Conservation (phyloP, 345 rosid genomes). For the Rhodomyrtus tomentosa region DNA sequence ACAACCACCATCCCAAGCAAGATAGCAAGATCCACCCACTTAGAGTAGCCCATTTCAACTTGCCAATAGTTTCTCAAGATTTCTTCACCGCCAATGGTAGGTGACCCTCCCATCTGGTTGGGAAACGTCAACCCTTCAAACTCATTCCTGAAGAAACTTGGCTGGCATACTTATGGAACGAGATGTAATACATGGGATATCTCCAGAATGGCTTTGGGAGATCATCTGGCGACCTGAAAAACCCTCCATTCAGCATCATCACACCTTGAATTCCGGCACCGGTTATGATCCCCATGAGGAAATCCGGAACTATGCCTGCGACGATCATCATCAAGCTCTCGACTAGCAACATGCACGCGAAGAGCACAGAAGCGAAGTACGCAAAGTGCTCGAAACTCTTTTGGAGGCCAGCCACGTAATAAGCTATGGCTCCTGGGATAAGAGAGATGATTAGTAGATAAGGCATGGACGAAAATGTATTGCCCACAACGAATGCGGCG, state of each 20-base stretch:
- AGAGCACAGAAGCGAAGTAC: slow-evolving; percentile 23
- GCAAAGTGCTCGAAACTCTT: slow-evolving; percentile 20
- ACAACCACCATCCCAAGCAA: background rate
- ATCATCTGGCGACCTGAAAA: background rate
- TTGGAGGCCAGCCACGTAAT: background rate
- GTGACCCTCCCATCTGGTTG: background rate
- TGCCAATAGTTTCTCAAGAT: slow-evolving; percentile 2
- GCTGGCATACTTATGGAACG: slow-evolving; percentile 17
- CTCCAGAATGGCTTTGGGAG: background rate
- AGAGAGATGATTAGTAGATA: background rate
- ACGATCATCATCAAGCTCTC: background rate
- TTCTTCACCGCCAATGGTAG: slow-evolving; percentile 7
- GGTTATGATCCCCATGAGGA: background rate
- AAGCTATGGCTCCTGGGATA: background rate
- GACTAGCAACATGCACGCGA: slow-evolving; percentile 1
- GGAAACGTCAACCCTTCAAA: slow-evolving; percentile 8
- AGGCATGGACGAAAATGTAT: slow-evolving; percentile 29
- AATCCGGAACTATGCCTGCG: background rate
- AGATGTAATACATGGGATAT: slow-evolving; percentile 19
- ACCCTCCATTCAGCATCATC: background rate
- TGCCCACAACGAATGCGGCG: slow-evolving; percentile 33
- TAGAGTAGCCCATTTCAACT: background rate
- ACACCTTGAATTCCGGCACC: background rate
- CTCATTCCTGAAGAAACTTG: slow-evolving; percentile 26
- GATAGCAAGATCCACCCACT: background rate